Evolutionary conservation across 768 basidiomycete species (phyloP), one percentile per base, ranked within the genome.

Genomic region (Suillus sp.): DNA sequence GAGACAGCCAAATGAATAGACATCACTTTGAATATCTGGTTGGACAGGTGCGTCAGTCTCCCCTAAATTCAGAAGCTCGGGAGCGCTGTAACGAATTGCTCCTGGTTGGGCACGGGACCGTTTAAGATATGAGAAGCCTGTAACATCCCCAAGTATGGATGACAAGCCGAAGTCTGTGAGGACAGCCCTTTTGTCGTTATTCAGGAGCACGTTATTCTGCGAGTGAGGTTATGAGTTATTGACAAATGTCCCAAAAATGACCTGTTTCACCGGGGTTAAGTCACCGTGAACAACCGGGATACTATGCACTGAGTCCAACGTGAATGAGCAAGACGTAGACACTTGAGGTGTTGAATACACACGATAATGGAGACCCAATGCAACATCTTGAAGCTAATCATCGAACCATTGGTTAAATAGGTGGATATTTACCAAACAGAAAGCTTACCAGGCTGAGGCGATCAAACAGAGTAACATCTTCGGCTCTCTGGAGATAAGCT

Each of bases 141-240:
- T 69, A 57, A 78, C 69, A 61, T 80, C 77, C 18, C 16, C 56
- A 10, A 57, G 56, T 38, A 81, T 74, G 25, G 67, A 76, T 18
- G 80, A 81, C 8, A 82, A 68, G 3, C 81, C 81, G 64, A 82
- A 82, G 61, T 81, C 81, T 64, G 77, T 78, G 25, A 83, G 67
- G 16, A 74, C 72, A 7, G 76, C 80, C 42, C 74, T 75, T 22
- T 74, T 73, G 13, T 79, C 66, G 62, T 78, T 73, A 60, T 79
- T 77, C 53, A 83, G 75, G 22, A 82, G 75, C 40, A 83, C 74
- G 63, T 82, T 83, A 0, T 78, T 74, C 79, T 65, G 34, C 3
- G 32, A 63, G 43, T 11, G 11, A 62, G n/a, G 18, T 14, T 13
- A 50, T 54, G 20, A 27, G 38, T 18, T 16, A 30, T 1, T 20